Evolutionary conservation across 176 grass and related monocot species (phyloP).

Genomic region (Ampelocalamus luodianensis): DNA sequence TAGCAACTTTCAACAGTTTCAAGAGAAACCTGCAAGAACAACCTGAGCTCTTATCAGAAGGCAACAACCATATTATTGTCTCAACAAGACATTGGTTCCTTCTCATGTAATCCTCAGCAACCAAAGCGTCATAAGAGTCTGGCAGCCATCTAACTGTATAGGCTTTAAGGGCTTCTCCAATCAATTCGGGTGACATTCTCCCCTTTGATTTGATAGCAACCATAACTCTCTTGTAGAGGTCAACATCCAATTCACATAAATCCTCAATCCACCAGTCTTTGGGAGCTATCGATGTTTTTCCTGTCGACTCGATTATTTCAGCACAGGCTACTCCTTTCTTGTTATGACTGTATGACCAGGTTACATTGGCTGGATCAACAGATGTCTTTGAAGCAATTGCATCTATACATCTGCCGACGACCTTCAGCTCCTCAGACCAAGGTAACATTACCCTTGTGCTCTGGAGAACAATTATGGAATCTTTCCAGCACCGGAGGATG

Average conservation of each 20-base stretch:
- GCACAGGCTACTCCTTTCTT: constrained; percentile 60
- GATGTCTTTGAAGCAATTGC: constrained; percentile 91
- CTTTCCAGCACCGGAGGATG: constrained; percentile 92
- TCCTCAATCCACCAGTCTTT: constrained; percentile 99
- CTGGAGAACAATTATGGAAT: constrained; percentile 92
- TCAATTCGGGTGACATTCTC: constrained; percentile 85
- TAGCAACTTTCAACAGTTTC: constrained; percentile 89
- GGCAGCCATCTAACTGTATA: constrained; percentile 95
- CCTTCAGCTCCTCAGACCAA: constrained; percentile 86
- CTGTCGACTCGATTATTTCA: constrained; percentile 69
- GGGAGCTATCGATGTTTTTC: constrained; percentile 50
- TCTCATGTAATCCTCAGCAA: constrained; percentile 85
- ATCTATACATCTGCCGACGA: constrained; percentile 89
- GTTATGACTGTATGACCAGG: constrained; percentile 78
- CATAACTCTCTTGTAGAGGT: constrained; percentile 98
- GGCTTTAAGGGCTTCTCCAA: constrained; percentile 82
- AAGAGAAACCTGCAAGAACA: constrained; percentile 97
- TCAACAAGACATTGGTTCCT: constrained; percentile 82
- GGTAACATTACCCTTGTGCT: constrained; percentile 70
- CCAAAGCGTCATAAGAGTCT: constrained; percentile 78
- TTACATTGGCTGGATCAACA: constrained; percentile 79
- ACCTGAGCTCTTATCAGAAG: constrained; percentile 85
- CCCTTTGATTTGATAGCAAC: constrained; percentile 89
- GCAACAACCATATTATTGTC: constrained; percentile 90
- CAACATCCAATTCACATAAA: constrained; percentile 87